A percentile compares a stretch with the other conserved stretches of the same genome.
These are phyloP conservation scores for Scenedesmus sp. DNA, from an alignment of 163 green algal species.

Conservation along the genomic window DNA sequence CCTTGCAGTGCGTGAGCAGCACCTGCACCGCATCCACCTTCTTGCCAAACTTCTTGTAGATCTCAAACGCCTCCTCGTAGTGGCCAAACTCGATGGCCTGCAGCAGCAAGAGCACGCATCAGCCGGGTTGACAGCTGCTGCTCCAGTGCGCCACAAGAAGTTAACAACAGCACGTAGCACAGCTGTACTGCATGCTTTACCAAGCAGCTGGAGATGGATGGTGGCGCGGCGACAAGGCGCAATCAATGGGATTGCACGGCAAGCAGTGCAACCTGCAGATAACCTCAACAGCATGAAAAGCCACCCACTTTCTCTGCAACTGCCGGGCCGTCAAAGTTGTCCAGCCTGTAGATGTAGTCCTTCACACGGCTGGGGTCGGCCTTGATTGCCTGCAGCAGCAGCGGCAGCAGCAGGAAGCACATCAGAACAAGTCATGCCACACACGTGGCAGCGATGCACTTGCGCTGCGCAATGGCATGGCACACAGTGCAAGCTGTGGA, in stretches of 20 bases:
- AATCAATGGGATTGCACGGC: too few species aligned
- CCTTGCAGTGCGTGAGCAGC: slow-evolving; percentile 90
- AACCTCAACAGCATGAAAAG: too few species aligned
- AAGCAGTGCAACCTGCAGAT: too few species aligned
- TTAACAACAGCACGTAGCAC: too few species aligned
- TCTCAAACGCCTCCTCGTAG: slow-evolving; percentile 98
- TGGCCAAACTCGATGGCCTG: slow-evolving; percentile 90
- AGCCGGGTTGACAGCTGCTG: too few species aligned
- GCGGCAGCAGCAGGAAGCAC: slow-evolving; percentile 61
- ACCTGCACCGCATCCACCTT: slow-evolving; percentile 91
- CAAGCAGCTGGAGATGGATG: too few species aligned
- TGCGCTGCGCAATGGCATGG: too few species aligned
- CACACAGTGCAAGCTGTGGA: too few species aligned
- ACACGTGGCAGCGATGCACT: too few species aligned
- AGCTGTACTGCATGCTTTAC: too few species aligned
- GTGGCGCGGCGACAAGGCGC: too few species aligned
- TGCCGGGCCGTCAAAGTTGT: slow-evolving; percentile 96
- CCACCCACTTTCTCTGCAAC: slow-evolving; percentile 70
- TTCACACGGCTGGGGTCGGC: slow-evolving; percentile 92
- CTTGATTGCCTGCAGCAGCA: slow-evolving; percentile 99
- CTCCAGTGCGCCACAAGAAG: too few species aligned
- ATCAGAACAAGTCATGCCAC: neutral
- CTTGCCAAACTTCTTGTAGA: slow-evolving; percentile 98
- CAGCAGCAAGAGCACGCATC: slow-evolving; percentile 47
- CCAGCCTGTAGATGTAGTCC: slow-evolving; percentile 98